These are phyloP conservation scores for Waltiozyma sp. DNA, from an alignment of 1,139 yeast genomes.

Conservation along the genomic window DNA sequence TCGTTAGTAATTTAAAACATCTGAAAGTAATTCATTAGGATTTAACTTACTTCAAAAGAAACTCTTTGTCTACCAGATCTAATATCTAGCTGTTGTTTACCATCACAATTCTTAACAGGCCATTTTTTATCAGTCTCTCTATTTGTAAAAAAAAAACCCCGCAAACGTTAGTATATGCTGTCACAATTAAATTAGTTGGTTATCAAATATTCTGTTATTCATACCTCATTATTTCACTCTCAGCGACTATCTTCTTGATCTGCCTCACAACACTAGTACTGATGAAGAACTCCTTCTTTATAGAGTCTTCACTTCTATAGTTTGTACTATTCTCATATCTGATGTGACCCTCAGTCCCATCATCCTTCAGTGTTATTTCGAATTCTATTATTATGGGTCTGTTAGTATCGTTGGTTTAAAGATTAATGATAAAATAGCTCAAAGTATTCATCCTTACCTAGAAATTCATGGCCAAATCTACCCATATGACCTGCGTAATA, in stretches of 20 bases:
- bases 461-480: slow-evolving; percentile 33
- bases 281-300: slow-evolving; percentile 25
- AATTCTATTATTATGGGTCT: slow-evolving; percentile 22
- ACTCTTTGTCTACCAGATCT: slow-evolving; percentile 27
- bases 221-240: slow-evolving; percentile 27
- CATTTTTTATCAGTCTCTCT: slow-evolving; percentile 29
- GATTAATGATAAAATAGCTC: neutral
- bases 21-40: too few relatives aligned
- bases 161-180: neutral
- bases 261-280: slow-evolving; percentile 27
- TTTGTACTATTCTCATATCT: slow-evolving; percentile 37
- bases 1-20: too few relatives aligned
- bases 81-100: slow-evolving; percentile 34
- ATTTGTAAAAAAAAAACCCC: too few relatives aligned
- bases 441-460: slow-evolving; percentile 18
- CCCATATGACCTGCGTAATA: slow-evolving; percentile 35
- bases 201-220: too few relatives aligned
- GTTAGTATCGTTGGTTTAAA: neutral
- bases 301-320: slow-evolving; percentile 32
- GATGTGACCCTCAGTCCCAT: slow-evolving; percentile 25
- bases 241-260: slow-evolving; percentile 24
- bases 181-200: too few relatives aligned
- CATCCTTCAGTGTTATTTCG: slow-evolving; percentile 24
- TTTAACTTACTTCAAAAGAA: slow-evolving; percentile 22
- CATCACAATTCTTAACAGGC: slow-evolving; percentile 32